Evolutionary conservation across 305 asterid species (phyloP).

Genomic region (Fraxinus paxiana): DNA sequence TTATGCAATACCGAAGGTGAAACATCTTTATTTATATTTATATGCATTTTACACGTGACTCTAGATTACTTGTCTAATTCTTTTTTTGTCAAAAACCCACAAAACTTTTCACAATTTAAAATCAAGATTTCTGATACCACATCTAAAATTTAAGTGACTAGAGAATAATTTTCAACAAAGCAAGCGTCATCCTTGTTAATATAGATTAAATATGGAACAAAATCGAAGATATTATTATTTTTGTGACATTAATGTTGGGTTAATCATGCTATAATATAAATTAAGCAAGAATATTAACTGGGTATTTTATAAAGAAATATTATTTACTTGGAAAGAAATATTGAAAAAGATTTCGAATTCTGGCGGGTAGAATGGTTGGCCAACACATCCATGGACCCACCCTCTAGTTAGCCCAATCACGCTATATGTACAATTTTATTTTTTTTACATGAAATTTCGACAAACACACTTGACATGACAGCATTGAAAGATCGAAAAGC

Average conservation of each 20-base stretch:
- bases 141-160: neutral
- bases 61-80: neutral
- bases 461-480: too few species aligned
- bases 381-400: slow-evolving; percentile 26
- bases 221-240: neutral
- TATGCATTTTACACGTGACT: neutral
- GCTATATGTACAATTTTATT: too few species aligned
- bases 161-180: neutral
- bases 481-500: too few species aligned
- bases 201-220: neutral
- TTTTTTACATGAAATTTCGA: too few species aligned
- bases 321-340: slow-evolving; percentile 1
- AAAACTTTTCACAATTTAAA: neutral
- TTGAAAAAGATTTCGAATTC: slow-evolving; percentile 27
- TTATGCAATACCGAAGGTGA: too few species aligned
- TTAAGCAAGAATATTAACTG: slow-evolving; percentile 14
- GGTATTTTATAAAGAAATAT: neutral
- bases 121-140: neutral
- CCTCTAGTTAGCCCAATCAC: neutral
- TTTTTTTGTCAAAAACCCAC: too few species aligned
- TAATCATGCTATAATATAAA: neutral
- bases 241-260: neutral
- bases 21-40: neutral
- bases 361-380: slow-evolving; percentile 53
- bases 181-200: neutral